Evolutionary conservation across 495 filamentous ascomycete genomes (phyloP).

Genomic region (Neohortaea acidophila): DNA sequence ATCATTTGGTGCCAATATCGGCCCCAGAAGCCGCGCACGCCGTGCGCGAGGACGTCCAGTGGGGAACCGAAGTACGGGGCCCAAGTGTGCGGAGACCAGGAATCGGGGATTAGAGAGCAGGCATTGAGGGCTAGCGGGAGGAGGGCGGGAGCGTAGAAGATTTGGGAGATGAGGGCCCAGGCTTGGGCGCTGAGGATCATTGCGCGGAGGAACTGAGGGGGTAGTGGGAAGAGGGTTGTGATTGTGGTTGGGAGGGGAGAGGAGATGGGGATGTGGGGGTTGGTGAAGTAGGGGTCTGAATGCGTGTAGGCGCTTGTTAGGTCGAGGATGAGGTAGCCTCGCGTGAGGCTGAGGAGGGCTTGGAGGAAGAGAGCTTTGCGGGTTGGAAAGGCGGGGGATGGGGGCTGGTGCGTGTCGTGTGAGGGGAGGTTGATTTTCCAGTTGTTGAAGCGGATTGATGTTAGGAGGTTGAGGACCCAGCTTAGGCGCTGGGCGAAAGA

Average conservation of each 20-base stretch:
- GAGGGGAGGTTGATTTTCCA: slow-evolving; percentile 11
- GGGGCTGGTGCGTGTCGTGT: slow-evolving; percentile 13
- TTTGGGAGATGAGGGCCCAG: slow-evolving; percentile 15
- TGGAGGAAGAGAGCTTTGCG: slow-evolving; percentile 3
- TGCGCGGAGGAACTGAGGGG: slow-evolving; percentile 8
- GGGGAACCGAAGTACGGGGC: slow-evolving; percentile 12
- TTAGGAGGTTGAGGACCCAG: slow-evolving; percentile 13
- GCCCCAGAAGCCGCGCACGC: slow-evolving; percentile 17
- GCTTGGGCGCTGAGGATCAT: slow-evolving; percentile 15
- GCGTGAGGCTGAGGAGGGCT: slow-evolving; percentile 3
- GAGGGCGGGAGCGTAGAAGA: slow-evolving; percentile 16
- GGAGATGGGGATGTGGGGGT: slow-evolving; percentile 3
- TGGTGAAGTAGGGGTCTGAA: slow-evolving; percentile 14
- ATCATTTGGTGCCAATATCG: slow-evolving; percentile 18
- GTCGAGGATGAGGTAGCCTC: slow-evolving; percentile 13
- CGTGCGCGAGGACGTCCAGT: slow-evolving; percentile 4
- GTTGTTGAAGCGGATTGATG: slow-evolving; percentile 14
- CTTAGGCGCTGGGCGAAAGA: slow-evolving; percentile 2
- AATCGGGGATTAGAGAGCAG: slow-evolving; percentile 6
- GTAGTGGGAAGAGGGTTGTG: neutral
- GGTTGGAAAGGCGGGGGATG: slow-evolving; percentile 3
- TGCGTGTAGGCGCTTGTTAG: slow-evolving; percentile 12
- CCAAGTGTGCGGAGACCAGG: slow-evolving; percentile 17
- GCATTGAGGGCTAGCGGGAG: slow-evolving; percentile 9
- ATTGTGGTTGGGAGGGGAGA: slow-evolving; percentile 8